Evolutionary conservation across 352 stramenopile genomes (phyloP), one percentile per base, ranked within the genome.

Genomic region (Pythium dissimile): DNA sequence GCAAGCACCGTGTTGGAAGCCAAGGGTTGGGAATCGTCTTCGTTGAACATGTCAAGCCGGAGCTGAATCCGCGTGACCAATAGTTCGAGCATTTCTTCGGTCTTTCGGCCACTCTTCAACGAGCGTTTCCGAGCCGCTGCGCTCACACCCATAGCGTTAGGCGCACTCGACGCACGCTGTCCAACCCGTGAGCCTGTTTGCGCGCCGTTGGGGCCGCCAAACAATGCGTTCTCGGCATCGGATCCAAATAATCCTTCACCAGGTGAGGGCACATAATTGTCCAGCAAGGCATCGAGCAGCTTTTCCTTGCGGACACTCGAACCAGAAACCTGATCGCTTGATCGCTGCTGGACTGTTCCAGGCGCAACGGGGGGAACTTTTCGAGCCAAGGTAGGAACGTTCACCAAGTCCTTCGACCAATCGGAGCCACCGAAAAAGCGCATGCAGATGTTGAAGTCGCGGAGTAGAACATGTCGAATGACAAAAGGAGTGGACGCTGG

Each of bases 361-460:
- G 60, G 24, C 35, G 62, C 7, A 23, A 13, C 37, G 3, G 55
- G 3, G n/a, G 38, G 12, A 10, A 28, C 46, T 38, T 30, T 50
- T 27, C 59, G 63, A 1, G 28, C 45, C 24, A 71, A 41, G 5
- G 63, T 62, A 8, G 56, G 61, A 3, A 59, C 67, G 52, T 87
- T 80, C 21, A 66, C 71, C 1, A 67, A 59, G 49, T 89, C 75
- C 16, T 77, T 70, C 1, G 72, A 82, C 84, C 84, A 95, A 54
- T 95, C 86, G 12, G 72, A 89, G 0, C 86, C 86, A 38, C 84
- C 86, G 61, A 95, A 95, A 60, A 95, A 91, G 3, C 84, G 79
- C 76, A 94, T 90, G 67, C 85, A 89, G 42, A 95, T 77, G 49
- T 88, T 94, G 28, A 95, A 92, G 26, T 95, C 86, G 30, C 86